Evolutionary conservation across 2,329 filamentous ascomycete species (phyloP).

Genomic region (Colletotrichum spinosum): DNA sequence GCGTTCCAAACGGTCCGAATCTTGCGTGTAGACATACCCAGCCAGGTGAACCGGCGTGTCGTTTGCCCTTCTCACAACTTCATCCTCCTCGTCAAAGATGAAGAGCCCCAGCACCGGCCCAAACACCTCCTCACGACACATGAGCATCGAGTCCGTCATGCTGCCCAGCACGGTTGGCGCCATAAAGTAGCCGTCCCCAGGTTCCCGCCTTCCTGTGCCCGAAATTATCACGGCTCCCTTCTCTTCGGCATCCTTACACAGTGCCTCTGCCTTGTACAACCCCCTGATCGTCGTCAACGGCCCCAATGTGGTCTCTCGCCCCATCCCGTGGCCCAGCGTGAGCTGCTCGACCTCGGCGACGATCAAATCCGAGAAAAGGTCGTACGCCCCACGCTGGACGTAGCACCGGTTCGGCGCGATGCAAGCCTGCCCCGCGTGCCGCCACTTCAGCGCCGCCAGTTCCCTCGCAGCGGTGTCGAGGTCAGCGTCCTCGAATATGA

Average conservation of each 20-base stretch:
- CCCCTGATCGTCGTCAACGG: constrained; percentile 49
- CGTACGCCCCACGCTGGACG: constrained; percentile 63
- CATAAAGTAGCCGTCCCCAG: constrained; percentile 77
- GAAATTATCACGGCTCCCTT: constrained; percentile 71
- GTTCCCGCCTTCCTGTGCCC: constrained; percentile 66
- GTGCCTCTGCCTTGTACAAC: constrained; percentile 53
- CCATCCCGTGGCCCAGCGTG: constrained; percentile 41
- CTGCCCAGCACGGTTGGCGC: constrained; percentile 77
- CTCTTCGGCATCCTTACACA: constrained; percentile 72
- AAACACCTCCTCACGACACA: constrained; percentile 80
- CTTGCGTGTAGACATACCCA: constrained; percentile 76
- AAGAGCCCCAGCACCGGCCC: constrained; percentile 79
- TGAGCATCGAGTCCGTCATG: constrained; percentile 74
- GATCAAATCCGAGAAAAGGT: constrained; percentile 65
- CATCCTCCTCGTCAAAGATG: constrained; percentile 76
- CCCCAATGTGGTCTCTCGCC: constrained; percentile 46
- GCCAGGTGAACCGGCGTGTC: constrained; percentile 77
- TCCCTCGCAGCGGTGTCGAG: constrained; percentile 69
- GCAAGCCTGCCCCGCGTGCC: constrained; percentile 71
- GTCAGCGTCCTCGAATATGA: constrained; percentile 75
- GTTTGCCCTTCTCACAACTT: constrained; percentile 77
- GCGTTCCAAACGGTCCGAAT: constrained; percentile 53
- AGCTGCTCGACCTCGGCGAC: constrained; percentile 43
- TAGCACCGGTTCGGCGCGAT: constrained; percentile 70
- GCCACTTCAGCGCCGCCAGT: constrained; percentile 63